Evolutionary conservation across 345 rosid genomes (phyloP).

Genomic region (Aquilaria sinensis): DNA sequence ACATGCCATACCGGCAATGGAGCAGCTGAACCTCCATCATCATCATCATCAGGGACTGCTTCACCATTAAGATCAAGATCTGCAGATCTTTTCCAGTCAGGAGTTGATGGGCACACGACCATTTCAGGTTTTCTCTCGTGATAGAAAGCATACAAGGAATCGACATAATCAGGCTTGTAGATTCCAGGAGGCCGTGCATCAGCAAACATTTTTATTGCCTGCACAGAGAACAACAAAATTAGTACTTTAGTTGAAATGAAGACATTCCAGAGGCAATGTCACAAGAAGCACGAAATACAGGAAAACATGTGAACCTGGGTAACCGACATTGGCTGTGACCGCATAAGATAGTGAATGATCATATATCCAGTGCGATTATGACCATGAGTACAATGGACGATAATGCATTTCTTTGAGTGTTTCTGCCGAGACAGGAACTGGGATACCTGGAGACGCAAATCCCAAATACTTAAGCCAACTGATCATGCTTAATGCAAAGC

Average conservation of each 20-base stretch:
- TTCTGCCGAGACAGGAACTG: conserved; percentile 71
- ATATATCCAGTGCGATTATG: conserved; percentile 97
- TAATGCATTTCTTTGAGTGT: conserved; percentile 68
- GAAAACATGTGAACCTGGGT: conserved; percentile 43
- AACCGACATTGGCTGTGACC: conserved; percentile 68
- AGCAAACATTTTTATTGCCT: conserved; percentile 80
- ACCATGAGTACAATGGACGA: conserved; percentile 99
- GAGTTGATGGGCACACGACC: conserved; percentile 72
- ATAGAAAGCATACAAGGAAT: conserved; percentile 76
- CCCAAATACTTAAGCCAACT: background rate
- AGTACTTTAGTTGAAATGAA: too few relatives aligned
- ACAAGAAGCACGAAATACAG: background rate
- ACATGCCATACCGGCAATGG: conserved; percentile 33
- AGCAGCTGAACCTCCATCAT: conserved; percentile 44
- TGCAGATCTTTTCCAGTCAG: conserved; percentile 95
- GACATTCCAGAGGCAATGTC: too few relatives aligned
- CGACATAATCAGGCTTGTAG: conserved; percentile 86
- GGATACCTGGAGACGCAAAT: conserved; percentile 44
- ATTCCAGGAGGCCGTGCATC: conserved; percentile 98
- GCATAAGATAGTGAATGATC: conserved; percentile 94
- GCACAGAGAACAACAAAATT: conserved; percentile 19
- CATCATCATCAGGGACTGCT: conserved; percentile 71
- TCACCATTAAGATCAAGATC: conserved; percentile 98
- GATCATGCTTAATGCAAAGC: background rate
- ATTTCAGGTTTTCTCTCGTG: conserved; percentile 83